Percentiles rank a stretch among this genome's conserved stretches.
Evolutionary conservation across 495 filamentous ascomycete species (phyloP).

Genomic region (Xylaria castorea): DNA sequence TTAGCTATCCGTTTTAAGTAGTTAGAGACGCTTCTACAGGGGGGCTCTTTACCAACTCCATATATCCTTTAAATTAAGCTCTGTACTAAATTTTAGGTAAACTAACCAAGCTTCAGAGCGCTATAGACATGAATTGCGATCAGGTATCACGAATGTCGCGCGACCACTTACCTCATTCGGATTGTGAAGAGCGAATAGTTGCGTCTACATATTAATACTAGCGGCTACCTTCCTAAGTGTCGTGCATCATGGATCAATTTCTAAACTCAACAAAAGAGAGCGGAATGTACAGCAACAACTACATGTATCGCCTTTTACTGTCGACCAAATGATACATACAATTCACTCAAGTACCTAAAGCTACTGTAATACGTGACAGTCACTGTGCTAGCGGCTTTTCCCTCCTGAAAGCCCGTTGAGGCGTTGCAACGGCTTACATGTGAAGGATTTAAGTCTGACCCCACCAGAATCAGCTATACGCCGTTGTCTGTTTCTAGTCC

Average conservation of each 20-base stretch:
- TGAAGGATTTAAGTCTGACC: not conserved
- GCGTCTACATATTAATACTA: not conserved
- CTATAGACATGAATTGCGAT: not conserved
- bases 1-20: too few species aligned
- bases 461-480: not conserved
- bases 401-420: not conserved
- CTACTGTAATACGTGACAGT: too few species aligned
- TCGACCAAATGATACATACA: not conserved
- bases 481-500: not conserved
- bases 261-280: not conserved
- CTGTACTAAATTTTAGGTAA: not conserved
- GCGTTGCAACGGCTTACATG: not conserved
- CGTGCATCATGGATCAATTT: not conserved
- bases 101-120: not conserved
- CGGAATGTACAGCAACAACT: not conserved
- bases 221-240: not conserved
- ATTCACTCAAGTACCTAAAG: not conserved
- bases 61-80: not conserved
- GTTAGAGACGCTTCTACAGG: not conserved
- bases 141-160: slow-evolving; percentile 19
- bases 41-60: not conserved
- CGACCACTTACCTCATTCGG: slow-evolving; percentile 28
- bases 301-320: not conserved
- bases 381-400: not conserved
- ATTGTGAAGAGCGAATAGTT: not conserved